These are phyloP conservation scores for Smithsoniella earleae DNA, from an alignment of 163 green algal genomes.

Conservation along the genomic window DNA sequence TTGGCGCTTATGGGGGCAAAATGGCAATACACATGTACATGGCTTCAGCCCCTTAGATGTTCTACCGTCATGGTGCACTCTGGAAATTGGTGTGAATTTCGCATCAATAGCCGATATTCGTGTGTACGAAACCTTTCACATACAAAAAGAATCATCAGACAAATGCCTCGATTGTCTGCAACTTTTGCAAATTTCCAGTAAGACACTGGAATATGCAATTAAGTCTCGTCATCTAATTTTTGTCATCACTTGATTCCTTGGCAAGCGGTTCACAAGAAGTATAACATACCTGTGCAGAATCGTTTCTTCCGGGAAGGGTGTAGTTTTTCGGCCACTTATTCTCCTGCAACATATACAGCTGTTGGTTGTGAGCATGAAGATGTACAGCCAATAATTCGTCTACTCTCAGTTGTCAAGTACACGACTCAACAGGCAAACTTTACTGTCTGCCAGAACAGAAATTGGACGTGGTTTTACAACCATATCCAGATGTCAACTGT, in stretches of 20 bases:
- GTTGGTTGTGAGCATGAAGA: not conserved
- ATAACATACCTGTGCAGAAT: too few species aligned
- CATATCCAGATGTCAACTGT: too few species aligned
- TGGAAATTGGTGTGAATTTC: not conserved
- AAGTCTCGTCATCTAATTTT: conserved; percentile 31
- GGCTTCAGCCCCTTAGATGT: conserved; percentile 31
- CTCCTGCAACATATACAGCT: too few species aligned
- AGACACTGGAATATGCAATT: too few species aligned
- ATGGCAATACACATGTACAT: not conserved
- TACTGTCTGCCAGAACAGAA: too few species aligned
- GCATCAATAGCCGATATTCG: not conserved
- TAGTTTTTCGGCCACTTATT: too few species aligned
- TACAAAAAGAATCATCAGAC: conserved; percentile 6
- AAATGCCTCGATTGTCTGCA: conserved; percentile 31
- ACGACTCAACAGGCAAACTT: conserved; percentile 23
- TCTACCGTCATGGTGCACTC: conserved; percentile 19
- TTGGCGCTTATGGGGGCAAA: not conserved
- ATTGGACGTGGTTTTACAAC: too few species aligned
- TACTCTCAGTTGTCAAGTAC: not conserved
- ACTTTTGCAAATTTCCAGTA: too few species aligned
- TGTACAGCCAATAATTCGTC: conserved; percentile 24
- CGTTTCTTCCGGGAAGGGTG: too few species aligned
- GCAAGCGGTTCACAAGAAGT: too few species aligned
- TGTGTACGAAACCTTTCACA: not conserved
- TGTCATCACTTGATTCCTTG: conserved; percentile 14